Evolutionary conservation across 768 basidiomycete genomes (phyloP).

Genomic region (Rickenella mellea): DNA sequence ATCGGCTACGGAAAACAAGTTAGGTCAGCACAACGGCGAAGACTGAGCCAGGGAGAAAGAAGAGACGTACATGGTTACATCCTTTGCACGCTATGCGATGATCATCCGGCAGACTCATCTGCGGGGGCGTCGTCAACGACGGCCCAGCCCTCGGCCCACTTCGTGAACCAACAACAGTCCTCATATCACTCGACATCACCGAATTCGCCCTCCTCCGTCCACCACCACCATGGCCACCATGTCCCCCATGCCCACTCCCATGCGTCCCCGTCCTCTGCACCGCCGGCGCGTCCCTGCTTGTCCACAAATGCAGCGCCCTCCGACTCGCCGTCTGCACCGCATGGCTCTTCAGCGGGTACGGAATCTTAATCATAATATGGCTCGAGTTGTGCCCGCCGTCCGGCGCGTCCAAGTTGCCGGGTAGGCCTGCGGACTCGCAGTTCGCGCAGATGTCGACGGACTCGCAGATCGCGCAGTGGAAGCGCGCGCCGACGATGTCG

Average conservation of each 20-base stretch:
- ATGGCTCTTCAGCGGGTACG: constrained; percentile 64
- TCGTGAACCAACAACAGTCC: constrained; percentile 54
- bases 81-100: constrained; percentile 55
- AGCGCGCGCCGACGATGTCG: constrained; percentile 86
- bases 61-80: background rate
- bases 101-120: constrained; percentile 28
- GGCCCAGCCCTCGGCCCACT: constrained; percentile 19
- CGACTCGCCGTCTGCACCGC: constrained; percentile 73
- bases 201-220: constrained; percentile 31
- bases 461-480: constrained; percentile 86
- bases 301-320: constrained; percentile 68
- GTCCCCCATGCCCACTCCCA: no score
- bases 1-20: constrained; percentile 41
- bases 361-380: constrained; percentile 96
- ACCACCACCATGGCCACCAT: no score
- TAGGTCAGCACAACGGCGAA: background rate
- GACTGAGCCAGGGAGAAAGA: background rate
- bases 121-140: constrained; percentile 18
- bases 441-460: constrained; percentile 80
- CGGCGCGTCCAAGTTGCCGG: constrained; percentile 68
- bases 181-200: constrained; percentile 52
- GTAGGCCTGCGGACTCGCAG: constrained; percentile 79
- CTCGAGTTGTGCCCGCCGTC: constrained; percentile 75
- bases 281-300: constrained; percentile 49
- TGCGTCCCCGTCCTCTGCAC: background rate